phyloP scores from a whole-genome alignment of 305 asterid species.

The Plantago lanceolata region DNA sequence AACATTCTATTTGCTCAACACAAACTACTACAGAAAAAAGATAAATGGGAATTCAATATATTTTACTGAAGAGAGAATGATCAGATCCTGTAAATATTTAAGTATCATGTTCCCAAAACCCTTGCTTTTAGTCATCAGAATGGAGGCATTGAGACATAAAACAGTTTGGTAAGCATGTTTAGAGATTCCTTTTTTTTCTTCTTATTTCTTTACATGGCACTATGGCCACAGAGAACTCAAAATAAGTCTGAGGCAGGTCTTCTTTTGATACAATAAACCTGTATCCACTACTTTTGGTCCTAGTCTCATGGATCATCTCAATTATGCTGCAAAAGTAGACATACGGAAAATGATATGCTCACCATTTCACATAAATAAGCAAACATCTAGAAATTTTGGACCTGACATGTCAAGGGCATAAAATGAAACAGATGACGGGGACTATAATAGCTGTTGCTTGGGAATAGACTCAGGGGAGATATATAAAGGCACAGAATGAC shows the following conservation, averaged over 20 bases:
- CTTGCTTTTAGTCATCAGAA: not conserved
- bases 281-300: not conserved
- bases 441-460: not conserved
- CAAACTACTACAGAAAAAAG: too few species aligned
- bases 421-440: not conserved
- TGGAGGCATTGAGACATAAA: not conserved
- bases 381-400: not conserved
- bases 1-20: too few species aligned
- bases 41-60: too few species aligned
- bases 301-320: not conserved
- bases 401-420: not conserved
- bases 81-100: not conserved
- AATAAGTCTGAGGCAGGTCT: not conserved
- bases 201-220: not conserved
- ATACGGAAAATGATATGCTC: not conserved
- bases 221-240: not conserved
- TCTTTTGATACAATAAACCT: too few species aligned
- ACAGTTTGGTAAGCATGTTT: not conserved
- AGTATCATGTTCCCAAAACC: not conserved
- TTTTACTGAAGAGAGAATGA: too few species aligned
- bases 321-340: not conserved
- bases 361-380: not conserved
- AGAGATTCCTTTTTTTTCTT: too few species aligned
- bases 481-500: slow-evolving; percentile 22
- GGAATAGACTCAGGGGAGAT: slow-evolving; percentile 18